Conservation (phyloP, 495 filamentous ascomycete genomes). For the Symbiotaphrina buchneri region DNA sequence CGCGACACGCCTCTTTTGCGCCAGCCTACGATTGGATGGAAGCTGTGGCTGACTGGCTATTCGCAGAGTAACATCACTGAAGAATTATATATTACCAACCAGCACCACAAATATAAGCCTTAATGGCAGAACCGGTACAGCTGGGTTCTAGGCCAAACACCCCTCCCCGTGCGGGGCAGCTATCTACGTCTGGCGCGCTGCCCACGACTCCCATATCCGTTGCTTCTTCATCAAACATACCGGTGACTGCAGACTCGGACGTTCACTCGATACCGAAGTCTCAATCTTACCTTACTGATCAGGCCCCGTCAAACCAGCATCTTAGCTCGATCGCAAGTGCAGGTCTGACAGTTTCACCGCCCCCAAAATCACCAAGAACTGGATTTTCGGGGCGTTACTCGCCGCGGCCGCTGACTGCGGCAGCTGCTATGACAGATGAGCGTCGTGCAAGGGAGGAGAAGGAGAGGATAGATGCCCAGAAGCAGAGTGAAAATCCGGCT, state of each 20-base stretch:
- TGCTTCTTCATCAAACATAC: slow-evolving; percentile 1
- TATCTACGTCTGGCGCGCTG: background rate
- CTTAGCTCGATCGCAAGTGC: slow-evolving; percentile 2
- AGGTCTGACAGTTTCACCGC: too few species aligned
- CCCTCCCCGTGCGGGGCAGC: background rate
- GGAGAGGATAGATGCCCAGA: slow-evolving; percentile 3
- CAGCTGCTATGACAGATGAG: slow-evolving; percentile 10
- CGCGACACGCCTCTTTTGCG: too few species aligned
- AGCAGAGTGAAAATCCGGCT: slow-evolving; percentile 11
- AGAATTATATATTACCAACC: background rate
- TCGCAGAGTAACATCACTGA: background rate
- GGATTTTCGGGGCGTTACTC: too few species aligned
- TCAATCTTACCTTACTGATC: background rate
- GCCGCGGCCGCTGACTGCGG: slow-evolving; percentile 10
- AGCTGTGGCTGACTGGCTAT: too few species aligned
- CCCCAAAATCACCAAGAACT: too few species aligned
- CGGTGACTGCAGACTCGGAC: slow-evolving; percentile 1
- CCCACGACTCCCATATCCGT: slow-evolving; percentile 2
- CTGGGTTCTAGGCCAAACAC: background rate
- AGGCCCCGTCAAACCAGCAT: background rate
- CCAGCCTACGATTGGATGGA: too few species aligned
- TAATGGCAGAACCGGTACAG: slow-evolving; percentile 3
- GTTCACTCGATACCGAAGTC: background rate
- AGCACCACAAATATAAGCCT: background rate
- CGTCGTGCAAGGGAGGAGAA: slow-evolving; percentile 5